Evolutionary conservation across 352 stramenopile genomes (phyloP).

Genomic region (Globisporangium okanoganense): DNA sequence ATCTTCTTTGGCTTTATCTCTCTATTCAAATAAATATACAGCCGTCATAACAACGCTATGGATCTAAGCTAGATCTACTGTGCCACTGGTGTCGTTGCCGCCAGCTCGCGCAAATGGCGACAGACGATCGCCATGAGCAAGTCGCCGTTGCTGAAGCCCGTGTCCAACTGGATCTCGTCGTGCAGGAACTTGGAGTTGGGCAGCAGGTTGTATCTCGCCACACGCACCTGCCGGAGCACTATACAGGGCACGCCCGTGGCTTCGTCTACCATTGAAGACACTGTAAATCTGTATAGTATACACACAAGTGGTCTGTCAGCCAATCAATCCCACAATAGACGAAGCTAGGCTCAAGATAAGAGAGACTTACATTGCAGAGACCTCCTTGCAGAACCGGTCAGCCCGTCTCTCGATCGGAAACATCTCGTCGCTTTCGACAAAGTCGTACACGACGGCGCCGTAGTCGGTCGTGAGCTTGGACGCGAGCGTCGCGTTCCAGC

Average conservation of each 20-base stretch:
- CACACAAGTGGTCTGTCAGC: neutral
- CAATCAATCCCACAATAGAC: neutral
- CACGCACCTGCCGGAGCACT: slow-evolving; percentile 4
- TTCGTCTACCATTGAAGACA: neutral
- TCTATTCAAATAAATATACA: too few species aligned
- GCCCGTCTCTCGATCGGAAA: slow-evolving; percentile 1
- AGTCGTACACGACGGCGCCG: slow-evolving; percentile 33
- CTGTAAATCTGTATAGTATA: neutral
- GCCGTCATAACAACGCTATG: too few species aligned
- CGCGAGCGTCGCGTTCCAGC: neutral
- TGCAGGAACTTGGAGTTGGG: slow-evolving; percentile 35
- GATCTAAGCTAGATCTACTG: neutral
- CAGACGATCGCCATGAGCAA: slow-evolving; percentile 53
- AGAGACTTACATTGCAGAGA: neutral
- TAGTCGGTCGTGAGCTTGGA: slow-evolving; percentile 1
- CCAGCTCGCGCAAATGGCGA: neutral
- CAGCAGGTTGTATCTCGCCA: slow-evolving; percentile 38
- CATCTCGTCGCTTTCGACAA: slow-evolving; percentile 35
- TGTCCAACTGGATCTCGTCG: slow-evolving; percentile 35
- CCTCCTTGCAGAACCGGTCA: slow-evolving; percentile 1
- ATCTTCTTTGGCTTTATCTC: too few species aligned
- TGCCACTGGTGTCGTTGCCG: neutral
- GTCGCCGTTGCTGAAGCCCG: slow-evolving; percentile 48
- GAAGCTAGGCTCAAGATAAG: too few species aligned
- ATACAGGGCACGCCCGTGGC: neutral